A percentile compares a stretch with the other conserved stretches of the same genome.
Conservation (phyloP, 495 filamentous ascomycete genomes). For the Neurospora sp. region DNA sequence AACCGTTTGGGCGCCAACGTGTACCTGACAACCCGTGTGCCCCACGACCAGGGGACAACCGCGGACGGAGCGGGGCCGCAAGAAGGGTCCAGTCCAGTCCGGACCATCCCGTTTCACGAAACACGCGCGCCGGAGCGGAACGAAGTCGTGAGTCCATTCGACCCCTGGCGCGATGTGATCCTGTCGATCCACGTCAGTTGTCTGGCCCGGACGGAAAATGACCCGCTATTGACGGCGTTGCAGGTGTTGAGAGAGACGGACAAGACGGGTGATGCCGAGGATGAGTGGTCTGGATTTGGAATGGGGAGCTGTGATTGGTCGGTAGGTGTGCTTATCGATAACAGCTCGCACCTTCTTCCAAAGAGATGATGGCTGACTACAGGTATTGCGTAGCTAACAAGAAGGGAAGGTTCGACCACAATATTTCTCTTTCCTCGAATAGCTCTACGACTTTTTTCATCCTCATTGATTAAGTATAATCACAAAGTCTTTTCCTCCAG, state of each 20-base stretch:
- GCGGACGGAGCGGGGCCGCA: neutral
- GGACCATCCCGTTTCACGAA: neutral
- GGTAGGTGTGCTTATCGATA: neutral
- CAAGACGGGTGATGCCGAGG: too few relatives aligned
- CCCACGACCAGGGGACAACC: neutral
- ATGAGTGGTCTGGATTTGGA: neutral
- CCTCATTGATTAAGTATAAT: neutral
- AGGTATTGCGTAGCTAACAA: neutral
- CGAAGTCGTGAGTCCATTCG: neutral
- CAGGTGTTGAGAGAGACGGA: too few relatives aligned
- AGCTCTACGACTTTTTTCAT: neutral
- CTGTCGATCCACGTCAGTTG: neutral
- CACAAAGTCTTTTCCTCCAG: neutral
- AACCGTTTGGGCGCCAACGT: neutral
- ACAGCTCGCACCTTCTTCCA: neutral
- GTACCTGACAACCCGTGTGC: neutral
- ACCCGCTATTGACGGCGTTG: too few relatives aligned
- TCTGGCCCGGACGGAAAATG: neutral
- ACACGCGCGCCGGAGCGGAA: neutral
- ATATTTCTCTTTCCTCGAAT: too few relatives aligned
- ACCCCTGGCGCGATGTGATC: neutral
- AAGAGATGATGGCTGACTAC: neutral
- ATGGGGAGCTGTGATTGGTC: neutral
- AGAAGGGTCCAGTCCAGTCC: neutral
- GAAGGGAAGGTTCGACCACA: neutral